phyloP scores from a whole-genome alignment of 352 stramenopile species.

The Globisporangium nunn region DNA sequence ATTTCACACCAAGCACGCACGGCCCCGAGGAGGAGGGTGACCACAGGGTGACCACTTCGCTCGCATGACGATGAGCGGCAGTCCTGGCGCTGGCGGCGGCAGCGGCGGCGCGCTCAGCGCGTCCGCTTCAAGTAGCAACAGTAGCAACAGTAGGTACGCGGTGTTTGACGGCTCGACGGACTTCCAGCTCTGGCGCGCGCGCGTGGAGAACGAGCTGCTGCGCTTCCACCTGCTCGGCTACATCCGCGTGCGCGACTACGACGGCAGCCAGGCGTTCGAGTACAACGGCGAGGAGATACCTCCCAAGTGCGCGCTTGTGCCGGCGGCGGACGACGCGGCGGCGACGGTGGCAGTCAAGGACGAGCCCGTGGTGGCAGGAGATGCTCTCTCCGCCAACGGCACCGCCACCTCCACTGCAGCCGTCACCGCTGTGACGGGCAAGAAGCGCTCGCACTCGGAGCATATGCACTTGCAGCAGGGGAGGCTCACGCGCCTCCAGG shows the following conservation, averaged over 20 bases:
- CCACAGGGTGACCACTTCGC: too few relatives aligned
- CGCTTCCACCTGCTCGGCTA: constrained; percentile 43
- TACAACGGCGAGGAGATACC: constrained; percentile 40
- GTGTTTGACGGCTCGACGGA: constrained; percentile 40
- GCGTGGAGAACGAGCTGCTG: constrained; percentile 45
- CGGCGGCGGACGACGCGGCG: constrained; percentile 8
- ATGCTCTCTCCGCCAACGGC: background rate
- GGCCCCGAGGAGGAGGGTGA: too few relatives aligned
- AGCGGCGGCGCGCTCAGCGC: background rate
- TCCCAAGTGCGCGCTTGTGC: constrained; percentile 17
- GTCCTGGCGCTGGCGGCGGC: too few relatives aligned
- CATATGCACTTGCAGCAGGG: background rate
- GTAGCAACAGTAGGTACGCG: constrained; percentile 8
- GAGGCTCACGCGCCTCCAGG: constrained; percentile 27
- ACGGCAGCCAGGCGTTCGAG: constrained; percentile 34
- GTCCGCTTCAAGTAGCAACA: constrained; percentile 7
- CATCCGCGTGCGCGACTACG: constrained; percentile 34
- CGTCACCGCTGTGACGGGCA: background rate
- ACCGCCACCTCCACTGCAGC: background rate
- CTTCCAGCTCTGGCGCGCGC: constrained; percentile 36
- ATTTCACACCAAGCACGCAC: too few relatives aligned
- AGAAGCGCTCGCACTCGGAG: constrained; percentile 1
- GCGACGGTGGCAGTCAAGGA: constrained; percentile 5
- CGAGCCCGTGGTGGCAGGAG: constrained; percentile 1
- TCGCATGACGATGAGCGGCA: background rate